Conservation (phyloP, 2,329 filamentous ascomycete species). For the Grosmannia clavigera region DNA sequence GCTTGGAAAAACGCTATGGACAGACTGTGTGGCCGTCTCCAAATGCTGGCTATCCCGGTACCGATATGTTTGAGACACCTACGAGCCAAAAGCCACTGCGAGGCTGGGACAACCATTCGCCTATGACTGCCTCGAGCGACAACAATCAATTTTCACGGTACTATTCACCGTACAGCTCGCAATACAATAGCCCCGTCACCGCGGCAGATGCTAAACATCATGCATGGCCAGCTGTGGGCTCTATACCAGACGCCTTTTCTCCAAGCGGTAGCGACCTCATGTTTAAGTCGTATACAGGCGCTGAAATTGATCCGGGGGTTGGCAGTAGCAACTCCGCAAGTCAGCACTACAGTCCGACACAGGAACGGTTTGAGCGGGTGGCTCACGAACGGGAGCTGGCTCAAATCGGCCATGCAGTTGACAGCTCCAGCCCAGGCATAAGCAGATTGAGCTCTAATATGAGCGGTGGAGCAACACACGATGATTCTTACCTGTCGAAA, state of each 20-base stretch:
- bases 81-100: constrained; percentile 40
- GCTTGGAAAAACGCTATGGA: constrained; percentile 28
- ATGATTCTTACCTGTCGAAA: background rate
- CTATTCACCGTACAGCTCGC: constrained; percentile 47
- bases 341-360: background rate
- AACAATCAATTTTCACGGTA: constrained; percentile 25
- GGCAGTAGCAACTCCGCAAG: background rate
- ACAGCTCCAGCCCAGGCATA: constrained; percentile 24
- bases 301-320: background rate
- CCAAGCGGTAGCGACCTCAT: background rate
- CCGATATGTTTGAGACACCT: constrained; percentile 38
- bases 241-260: background rate
- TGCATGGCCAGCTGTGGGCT: constrained; percentile 23
- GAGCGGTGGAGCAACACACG: constrained; percentile 13
- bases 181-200: constrained; percentile 45
- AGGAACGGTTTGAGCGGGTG: constrained; percentile 12
- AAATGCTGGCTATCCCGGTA: constrained; percentile 13
- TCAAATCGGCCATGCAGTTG: constrained; percentile 30
- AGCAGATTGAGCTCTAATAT: constrained; percentile 17
- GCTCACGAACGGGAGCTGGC: constrained; percentile 13
- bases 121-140: constrained; percentile 26
- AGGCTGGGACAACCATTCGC: constrained; percentile 41
- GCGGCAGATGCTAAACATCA: constrained; percentile 23
- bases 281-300: background rate
- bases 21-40: constrained; percentile 29